These are phyloP conservation scores for Neonectria faginata DNA, from an alignment of 2,329 filamentous ascomycete genomes.

Conservation along the genomic window DNA sequence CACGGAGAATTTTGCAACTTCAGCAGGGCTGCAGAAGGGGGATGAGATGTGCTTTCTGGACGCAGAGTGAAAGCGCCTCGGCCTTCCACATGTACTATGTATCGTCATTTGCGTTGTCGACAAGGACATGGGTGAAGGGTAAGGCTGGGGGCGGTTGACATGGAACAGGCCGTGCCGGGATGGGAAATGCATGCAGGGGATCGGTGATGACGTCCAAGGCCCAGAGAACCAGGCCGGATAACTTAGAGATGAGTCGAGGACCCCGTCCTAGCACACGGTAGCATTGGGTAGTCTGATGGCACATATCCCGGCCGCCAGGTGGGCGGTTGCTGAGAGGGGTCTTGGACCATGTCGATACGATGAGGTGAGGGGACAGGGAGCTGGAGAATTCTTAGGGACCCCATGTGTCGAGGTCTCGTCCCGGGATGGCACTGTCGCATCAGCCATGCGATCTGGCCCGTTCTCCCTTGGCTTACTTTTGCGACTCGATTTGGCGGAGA, in stretches of 20 bases:
- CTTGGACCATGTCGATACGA: conserved; percentile 21
- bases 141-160: conserved; percentile 20
- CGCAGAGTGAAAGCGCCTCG: conserved; percentile 3
- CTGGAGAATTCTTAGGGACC: conserved; percentile 36
- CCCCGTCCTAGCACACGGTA: conserved; percentile 17
- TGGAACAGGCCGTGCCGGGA: conserved; percentile 12
- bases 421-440: conserved; percentile 50
- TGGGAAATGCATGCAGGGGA: conserved; percentile 17
- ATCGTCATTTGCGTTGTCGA: conserved; percentile 7
- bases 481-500: conserved; percentile 21
- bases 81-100: conserved; percentile 3
- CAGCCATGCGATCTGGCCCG: conserved; percentile 37
- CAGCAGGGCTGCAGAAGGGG: conserved; percentile 5
- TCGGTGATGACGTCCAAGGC: conserved; percentile 17
- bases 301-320: conserved; percentile 20
- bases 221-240: conserved; percentile 19
- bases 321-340: conserved; percentile 20
- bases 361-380: conserved; percentile 12
- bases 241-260: conserved; percentile 22
- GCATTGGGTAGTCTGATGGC: conserved; percentile 22
- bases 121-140: conserved; percentile 15
- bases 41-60: neutral
- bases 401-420: conserved; percentile 44
- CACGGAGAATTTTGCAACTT: conserved; percentile 21
- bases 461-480: conserved; percentile 27